These are phyloP conservation scores for Aureobasidium vineae DNA, from an alignment of 2,329 filamentous ascomycete species.

Conservation along the genomic window DNA sequence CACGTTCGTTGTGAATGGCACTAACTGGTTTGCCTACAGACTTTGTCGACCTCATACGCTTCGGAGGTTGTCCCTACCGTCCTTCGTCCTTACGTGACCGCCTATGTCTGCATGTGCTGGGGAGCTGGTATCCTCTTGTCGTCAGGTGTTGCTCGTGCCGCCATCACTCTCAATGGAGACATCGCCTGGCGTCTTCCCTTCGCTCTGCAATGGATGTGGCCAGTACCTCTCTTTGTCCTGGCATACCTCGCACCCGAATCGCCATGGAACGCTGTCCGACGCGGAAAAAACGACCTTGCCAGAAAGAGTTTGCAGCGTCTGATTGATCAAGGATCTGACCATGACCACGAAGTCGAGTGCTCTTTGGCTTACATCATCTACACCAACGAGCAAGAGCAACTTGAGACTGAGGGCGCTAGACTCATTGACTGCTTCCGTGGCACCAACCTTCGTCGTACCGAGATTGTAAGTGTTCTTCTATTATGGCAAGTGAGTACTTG, in stretches of 20 bases:
- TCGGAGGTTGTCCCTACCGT: constrained; percentile 63
- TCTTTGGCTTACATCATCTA: constrained; percentile 36
- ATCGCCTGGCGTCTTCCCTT: constrained; percentile 46
- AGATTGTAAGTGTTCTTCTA: constrained; percentile 39
- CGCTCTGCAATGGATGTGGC: constrained; percentile 47
- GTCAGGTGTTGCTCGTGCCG: constrained; percentile 39
- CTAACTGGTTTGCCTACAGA: background rate
- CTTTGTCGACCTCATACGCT: constrained; percentile 57
- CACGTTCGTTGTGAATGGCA: constrained; percentile 47
- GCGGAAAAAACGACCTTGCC: constrained; percentile 36
- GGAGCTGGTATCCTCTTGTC: constrained; percentile 61
- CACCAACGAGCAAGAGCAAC: constrained; percentile 13
- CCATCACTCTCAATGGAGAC: constrained; percentile 35
- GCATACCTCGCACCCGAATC: constrained; percentile 42
- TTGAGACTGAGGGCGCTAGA: constrained; percentile 35
- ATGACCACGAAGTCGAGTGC: constrained; percentile 2
- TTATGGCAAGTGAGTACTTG: background rate
- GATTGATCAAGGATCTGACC: background rate
- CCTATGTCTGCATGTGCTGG: constrained; percentile 62
- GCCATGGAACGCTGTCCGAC: constrained; percentile 40
- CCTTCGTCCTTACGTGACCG: constrained; percentile 58
- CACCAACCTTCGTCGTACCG: constrained; percentile 45
- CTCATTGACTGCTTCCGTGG: constrained; percentile 48
- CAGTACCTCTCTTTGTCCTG: constrained; percentile 38
- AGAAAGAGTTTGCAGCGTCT: constrained; percentile 5